Base-by-base conservation (phyloP, 2,329 filamentous ascomycete species). In the Corynespora cassiicola region DNA sequence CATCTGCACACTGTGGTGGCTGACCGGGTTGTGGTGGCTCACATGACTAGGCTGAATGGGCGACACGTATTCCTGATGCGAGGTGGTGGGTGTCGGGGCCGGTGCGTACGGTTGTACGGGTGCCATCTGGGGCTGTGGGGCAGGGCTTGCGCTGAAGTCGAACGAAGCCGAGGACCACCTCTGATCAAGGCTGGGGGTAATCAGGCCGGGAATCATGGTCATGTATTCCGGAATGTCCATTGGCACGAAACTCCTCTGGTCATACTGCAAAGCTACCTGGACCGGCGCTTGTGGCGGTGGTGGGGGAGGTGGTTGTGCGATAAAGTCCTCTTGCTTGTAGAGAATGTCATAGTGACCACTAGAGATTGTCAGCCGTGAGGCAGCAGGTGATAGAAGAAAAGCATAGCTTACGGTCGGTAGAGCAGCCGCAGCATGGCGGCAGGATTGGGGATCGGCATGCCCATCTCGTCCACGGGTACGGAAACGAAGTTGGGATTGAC, bases 341-440 rank as follows among this genome's bases (percentile, higher is more conserved):
- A 97, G 78, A 45, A 99, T 85, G 68, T 97, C 94, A 68, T 97
- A 99, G 70, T 97, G 94, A 44, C 89, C 90, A 26, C 81, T 85
- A 50, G 14, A 27, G 10, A 12, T 19, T 16, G 44, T 63, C 52
- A 69, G 60, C 35, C 10, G 23, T 8, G 28, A 15, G 37, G 45
- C 16, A 50, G 42, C 37, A 28, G 21, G 12, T 4, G 47, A 12
- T 7, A 67, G 15, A 12, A 10, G n/a, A 30, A 21, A 10, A 17
- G 9, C n/a, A 8, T 17, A 16, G 52, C 81, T 72, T 64, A 85
- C 81, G 83, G 83, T 58, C 83, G 74, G 58, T 86, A 86, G 16
- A 86, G 74, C n/a, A 86, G 69, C 47, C 80, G 74, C 75, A 95
- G 64, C 74, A 84, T 79, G 73, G 91, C 61, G 77, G 78, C 44